Percentiles rank a stretch among this genome's conserved stretches.
Evolutionary conservation across 2,329 filamentous ascomycete genomes (phyloP).

Genomic region (Chrysoporthe deuterocubensis): DNA sequence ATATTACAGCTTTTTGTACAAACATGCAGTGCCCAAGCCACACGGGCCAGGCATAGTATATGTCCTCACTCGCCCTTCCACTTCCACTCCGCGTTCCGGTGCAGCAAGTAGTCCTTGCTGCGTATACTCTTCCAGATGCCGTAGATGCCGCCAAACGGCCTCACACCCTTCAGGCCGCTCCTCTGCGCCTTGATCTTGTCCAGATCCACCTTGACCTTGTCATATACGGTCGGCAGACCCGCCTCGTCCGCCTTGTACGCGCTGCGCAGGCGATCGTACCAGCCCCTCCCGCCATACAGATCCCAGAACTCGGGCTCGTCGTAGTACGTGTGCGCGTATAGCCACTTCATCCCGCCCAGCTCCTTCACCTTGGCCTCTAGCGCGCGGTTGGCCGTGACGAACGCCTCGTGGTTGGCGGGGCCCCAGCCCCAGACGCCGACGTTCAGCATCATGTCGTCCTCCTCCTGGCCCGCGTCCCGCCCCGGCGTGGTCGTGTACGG

Average conservation of each 20-base stretch:
- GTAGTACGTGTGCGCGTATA: constrained; percentile 88
- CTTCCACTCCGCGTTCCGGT: constrained; percentile 59
- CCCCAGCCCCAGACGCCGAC: constrained; percentile 82
- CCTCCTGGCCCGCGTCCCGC: constrained; percentile 31
- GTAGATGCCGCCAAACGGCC: constrained; percentile 62
- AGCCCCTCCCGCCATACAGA: constrained; percentile 59
- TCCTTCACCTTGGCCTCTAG: constrained; percentile 71
- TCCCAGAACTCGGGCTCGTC: constrained; percentile 72
- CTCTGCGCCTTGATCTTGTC: constrained; percentile 42
- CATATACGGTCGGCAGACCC: constrained; percentile 68
- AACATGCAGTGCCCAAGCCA: no score
- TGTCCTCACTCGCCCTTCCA: constrained; percentile 42
- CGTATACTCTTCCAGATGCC: constrained; percentile 63
- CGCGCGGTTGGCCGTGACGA: constrained; percentile 70
- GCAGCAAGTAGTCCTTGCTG: constrained; percentile 60
- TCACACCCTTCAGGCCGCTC: constrained; percentile 50
- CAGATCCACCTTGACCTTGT: constrained; percentile 64
- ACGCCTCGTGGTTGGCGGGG: constrained; percentile 58
- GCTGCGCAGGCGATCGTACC: constrained; percentile 64
- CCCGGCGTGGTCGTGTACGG: constrained; percentile 48
- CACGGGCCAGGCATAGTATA: background rate
- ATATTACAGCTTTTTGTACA: no score
- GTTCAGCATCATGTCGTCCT: constrained; percentile 56
- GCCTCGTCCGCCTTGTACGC: constrained; percentile 62
- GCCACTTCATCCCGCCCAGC: constrained; percentile 81